phyloP scores from a whole-genome alignment of 106 monocot genomes.

The Posidonia australis region DNA sequence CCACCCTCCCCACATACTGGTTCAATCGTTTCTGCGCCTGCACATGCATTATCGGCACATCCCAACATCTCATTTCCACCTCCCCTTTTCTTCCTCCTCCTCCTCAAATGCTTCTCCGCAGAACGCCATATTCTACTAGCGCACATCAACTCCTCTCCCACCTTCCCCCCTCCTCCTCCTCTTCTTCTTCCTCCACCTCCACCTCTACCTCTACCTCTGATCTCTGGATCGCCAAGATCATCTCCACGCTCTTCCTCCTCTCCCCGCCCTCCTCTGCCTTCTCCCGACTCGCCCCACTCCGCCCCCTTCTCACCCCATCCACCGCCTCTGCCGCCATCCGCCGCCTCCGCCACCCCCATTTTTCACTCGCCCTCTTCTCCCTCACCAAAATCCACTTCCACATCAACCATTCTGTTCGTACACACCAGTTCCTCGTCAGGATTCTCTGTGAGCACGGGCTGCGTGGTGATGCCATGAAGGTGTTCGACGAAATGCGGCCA shows the following conservation, averaged over 20 bases:
- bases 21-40: too few relatives aligned
- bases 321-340: conserved; percentile 2
- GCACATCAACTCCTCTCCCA: conserved; percentile 10
- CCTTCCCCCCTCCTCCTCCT: conserved; percentile 13
- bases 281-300: conserved; percentile 6
- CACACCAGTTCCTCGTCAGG: conserved; percentile 12
- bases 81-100: neutral
- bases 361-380: conserved; percentile 11
- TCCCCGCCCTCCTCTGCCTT: conserved; percentile 12
- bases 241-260: conserved; percentile 12
- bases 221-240: conserved; percentile 33
- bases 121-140: conserved; percentile 6
- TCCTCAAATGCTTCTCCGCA: conserved; percentile 17
- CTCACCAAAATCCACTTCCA: conserved; percentile 8
- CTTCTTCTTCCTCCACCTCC: conserved; percentile 9
- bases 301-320: conserved; percentile 6
- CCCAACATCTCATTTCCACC: too few relatives aligned
- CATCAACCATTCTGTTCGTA: neutral
- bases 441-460: conserved; percentile 18
- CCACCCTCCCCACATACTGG: too few relatives aligned
- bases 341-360: conserved; percentile 7
- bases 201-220: conserved; percentile 22
- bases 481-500: conserved; percentile 51
- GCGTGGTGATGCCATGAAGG: conserved; percentile 17
- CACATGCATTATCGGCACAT: too few relatives aligned